Evolutionary conservation across 1,284 basidiomycete species (phyloP), one percentile per base, ranked within the genome.

Genomic region (Cutaneotrichosporon mucoides): DNA sequence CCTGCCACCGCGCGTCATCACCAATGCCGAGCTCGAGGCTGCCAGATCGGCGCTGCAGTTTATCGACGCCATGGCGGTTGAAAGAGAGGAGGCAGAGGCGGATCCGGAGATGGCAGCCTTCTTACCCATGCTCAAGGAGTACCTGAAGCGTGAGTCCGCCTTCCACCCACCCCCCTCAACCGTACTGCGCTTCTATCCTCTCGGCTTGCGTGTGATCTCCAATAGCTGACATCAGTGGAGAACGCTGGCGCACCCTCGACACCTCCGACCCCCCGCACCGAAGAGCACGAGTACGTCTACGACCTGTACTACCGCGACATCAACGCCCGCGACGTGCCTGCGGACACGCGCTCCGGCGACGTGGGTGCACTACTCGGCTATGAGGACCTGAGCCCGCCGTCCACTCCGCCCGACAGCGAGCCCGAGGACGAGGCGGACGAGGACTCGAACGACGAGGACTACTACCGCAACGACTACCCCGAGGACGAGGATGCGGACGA

Each of bases 371-470:
- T 73, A 56, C 66, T 76, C 9, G 75, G 73, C 2, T 75, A 73
- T 60, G 68, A 68, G 49, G 72, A 74, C 53, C 56, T 68, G n/a
- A 69, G 67, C 13, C 72, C 73, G 5, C 68, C 72, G 2, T 70
- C 68, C 4, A 66, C 71, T 5, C 64, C 68, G 11, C 69, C 71
- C 10, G 70, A 68, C 12, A 73, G 70, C 7, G 77, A 79, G 58
- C 71, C 69, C 8, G 77, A 76, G 52, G 77, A 79, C 62, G 76
- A 78, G 66, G 77, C 77, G 7, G 78, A 79, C 62, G 77, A 79
- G 62, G 78, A 79, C 63, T 73, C 69, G 5, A 79, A 79, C 59
- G 77, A 78, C 49, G 78, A 79, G 55, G 77, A 78, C 60, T 79
- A 73, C 53, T 79, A 79, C 59, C 68, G 76, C 44, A 79, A 79